phyloP scores from a whole-genome alignment of 345 rosid species.

The Erucastrum elatum region DNA sequence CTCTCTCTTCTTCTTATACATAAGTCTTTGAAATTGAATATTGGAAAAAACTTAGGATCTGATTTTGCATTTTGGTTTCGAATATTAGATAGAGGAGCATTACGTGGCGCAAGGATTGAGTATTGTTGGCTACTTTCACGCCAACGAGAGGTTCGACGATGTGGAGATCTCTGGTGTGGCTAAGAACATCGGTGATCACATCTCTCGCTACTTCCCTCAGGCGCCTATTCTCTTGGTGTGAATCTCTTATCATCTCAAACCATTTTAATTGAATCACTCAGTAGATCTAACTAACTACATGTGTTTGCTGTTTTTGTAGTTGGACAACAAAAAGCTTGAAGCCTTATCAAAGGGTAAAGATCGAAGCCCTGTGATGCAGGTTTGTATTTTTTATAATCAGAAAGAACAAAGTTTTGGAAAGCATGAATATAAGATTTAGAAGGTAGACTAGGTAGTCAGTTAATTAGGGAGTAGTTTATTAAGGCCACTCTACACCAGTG shows the following conservation, averaged over 20 bases:
- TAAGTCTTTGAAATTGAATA: not conserved
- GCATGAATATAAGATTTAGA: not conserved
- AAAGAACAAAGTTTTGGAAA: not conserved
- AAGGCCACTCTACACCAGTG: not conserved
- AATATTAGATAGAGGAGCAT: conserved; percentile 88
- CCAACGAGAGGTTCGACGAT: conserved; percentile 91
- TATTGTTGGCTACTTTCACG: conserved; percentile 89
- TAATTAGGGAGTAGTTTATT: not conserved
- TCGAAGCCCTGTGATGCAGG: conserved; percentile 78
- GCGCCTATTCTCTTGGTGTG: conserved; percentile 82
- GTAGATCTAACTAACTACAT: too few species aligned
- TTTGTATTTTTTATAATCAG: conserved; percentile 38
- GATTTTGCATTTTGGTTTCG: too few species aligned
- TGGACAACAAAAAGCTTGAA: conserved; percentile 84
- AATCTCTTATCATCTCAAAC: too few species aligned
- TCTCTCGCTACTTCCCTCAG: conserved; percentile 79
- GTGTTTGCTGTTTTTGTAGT: conserved; percentile 37
- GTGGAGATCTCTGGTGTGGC: conserved; percentile 66
- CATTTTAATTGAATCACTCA: too few species aligned
- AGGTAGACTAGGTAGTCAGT: not conserved
- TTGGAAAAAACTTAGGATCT: not conserved
- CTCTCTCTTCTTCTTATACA: not conserved
- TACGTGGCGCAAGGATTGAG: conserved; percentile 64
- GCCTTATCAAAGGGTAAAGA: conserved; percentile 65
- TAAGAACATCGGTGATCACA: conserved; percentile 86